Conservation (phyloP, 345 rosid genomes). For the Clarkia xantiana region DNA sequence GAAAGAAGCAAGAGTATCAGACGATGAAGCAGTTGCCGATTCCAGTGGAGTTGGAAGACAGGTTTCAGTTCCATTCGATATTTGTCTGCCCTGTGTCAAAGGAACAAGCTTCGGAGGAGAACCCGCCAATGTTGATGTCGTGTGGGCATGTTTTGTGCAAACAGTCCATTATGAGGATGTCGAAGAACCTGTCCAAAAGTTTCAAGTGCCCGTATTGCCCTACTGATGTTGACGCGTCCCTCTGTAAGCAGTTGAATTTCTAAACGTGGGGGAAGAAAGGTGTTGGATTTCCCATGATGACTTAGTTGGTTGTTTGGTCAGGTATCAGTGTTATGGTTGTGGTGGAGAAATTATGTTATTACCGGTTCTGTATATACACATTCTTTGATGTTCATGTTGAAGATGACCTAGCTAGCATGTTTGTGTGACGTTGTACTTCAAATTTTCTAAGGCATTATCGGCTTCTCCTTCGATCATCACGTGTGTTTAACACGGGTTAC, state of each 20-base stretch:
- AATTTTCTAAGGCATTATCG: no score
- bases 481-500: no score
- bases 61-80: constrained; percentile 57
- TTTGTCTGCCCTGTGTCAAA: constrained; percentile 65
- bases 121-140: constrained; percentile 60
- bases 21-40: constrained; percentile 48
- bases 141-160: constrained; percentile 67
- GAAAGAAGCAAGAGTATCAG: constrained; percentile 56
- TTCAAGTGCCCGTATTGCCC: constrained; percentile 69
- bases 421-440: no score
- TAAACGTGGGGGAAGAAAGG: constrained; percentile 1
- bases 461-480: no score
- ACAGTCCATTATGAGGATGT: constrained; percentile 54
- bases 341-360: not conserved
- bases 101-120: constrained; percentile 56
- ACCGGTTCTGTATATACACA: constrained; percentile 4
- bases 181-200: constrained; percentile 28
- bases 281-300: no score
- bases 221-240: constrained; percentile 22
- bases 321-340: not conserved
- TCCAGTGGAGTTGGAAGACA: constrained; percentile 45
- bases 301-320: no score
- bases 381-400: constrained; percentile 1
- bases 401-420: not conserved
- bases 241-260: constrained; percentile 43